Base-by-base conservation (phyloP, 805 yeast species). In the Yarrowia osloensis region DNA sequence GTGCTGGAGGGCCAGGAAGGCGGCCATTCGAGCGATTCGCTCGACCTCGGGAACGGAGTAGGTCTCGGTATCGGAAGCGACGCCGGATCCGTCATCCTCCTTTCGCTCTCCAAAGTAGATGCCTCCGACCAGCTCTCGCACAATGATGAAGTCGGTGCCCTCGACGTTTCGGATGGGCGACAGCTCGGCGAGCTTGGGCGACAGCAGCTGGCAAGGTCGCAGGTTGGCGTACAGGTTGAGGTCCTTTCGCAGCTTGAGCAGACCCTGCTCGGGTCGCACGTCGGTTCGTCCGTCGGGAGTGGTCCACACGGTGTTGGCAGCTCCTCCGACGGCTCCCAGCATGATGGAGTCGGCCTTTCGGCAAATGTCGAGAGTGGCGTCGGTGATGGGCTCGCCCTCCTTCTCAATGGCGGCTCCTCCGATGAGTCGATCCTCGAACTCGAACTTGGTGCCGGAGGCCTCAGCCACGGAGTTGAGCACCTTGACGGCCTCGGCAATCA, bases 381-480 rank as follows among this genome's bases (percentile, higher is more conserved):
- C 96, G 17, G 97, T 89, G 70, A 95, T 82, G 68, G 99, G 98
- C 63, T 77, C 88, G 66, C 99, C 99, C 52, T 96, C 88, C 67
- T 97, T 97, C 77, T 95, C 99, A 74, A 95, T 94, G 55, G 98
- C 96, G 63, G 98, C 98, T 74, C 99, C 99, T 70, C 99, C 99
- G 73, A 95, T 94, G 74, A 94, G 83, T 75, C 93, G 97, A 70
- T 89, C 80, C 74, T 89, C 83, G 77, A 91, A 91, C 65, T 89
- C 85, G 76, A 95, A 93, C 74, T 86, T 79, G 74, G 89, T 80
- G 35, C 70, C 67, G 17, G 74, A 75, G 50, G 77, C 86, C 69
- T 81, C 82, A 72, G 86, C 85, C 72, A 94, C 89, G 66, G 97
- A 91, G 68, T 86, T 82, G 69, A 95, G 83, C 35, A 95, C 97